Percentiles rank a stretch among this genome's conserved stretches.
Evolutionary conservation across 441 rosid genomes (phyloP).

Genomic region (Croton setiger): DNA sequence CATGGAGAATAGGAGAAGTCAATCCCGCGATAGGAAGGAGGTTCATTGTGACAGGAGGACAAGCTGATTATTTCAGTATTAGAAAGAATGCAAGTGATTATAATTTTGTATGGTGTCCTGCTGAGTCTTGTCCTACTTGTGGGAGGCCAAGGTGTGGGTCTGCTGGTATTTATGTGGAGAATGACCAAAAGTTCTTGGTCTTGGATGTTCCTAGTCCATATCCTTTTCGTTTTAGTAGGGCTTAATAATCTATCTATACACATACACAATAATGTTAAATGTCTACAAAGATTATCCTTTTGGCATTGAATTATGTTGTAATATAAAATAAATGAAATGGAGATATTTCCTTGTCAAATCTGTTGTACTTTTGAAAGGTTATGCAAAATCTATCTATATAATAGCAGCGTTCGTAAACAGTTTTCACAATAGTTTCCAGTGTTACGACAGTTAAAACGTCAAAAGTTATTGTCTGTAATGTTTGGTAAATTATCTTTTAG

Average conservation of each 20-base stretch:
- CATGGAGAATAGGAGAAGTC: constrained; percentile 12
- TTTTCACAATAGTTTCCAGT: no score
- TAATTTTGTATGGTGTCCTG: constrained; percentile 1
- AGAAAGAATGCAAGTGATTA: constrained; percentile 1
- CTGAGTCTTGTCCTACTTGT: constrained; percentile 3
- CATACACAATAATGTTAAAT: no score
- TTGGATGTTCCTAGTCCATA: not conserved
- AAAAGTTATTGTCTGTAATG: no score
- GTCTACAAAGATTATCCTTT: not conserved
- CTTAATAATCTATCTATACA: not conserved
- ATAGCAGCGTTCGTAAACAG: no score
- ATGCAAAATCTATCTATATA: no score
- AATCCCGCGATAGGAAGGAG: constrained; percentile 3
- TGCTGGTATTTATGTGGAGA: not conserved
- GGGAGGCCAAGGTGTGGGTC: not conserved
- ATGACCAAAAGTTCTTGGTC: not conserved
- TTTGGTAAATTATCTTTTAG: no score
- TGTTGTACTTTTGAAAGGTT: not conserved
- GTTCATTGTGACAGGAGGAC: constrained; percentile 9
- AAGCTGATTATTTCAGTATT: not conserved
- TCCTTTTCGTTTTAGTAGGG: not conserved
- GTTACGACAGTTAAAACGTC: no score
- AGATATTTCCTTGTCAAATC: not conserved
- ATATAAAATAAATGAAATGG: not conserved
- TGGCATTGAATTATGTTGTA: not conserved